phyloP scores from a whole-genome alignment of 176 grass and related monocot species.

The Triticum dicoccoides region DNA sequence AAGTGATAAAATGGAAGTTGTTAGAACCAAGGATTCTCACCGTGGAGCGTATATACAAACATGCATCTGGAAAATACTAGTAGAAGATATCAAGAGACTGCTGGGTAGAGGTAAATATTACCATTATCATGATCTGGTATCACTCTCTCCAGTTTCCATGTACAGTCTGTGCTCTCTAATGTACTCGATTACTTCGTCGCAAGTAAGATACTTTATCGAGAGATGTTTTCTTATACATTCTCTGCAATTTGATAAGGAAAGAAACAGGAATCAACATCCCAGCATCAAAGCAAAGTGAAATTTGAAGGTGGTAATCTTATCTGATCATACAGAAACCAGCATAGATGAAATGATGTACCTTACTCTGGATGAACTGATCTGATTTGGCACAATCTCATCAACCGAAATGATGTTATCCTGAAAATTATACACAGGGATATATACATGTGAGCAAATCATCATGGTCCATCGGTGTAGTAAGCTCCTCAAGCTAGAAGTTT shows the following conservation, averaged over 20 bases:
- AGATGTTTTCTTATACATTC: constrained; percentile 56
- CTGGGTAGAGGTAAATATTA: background rate
- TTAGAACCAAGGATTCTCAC: background rate
- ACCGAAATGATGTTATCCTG: constrained; percentile 71
- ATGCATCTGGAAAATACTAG: background rate
- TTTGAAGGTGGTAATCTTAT: background rate
- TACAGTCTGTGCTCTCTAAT: constrained; percentile 65
- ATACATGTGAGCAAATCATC: background rate
- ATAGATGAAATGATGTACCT: constrained; percentile 31
- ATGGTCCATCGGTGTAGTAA: background rate
- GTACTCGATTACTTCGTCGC: constrained; percentile 77
- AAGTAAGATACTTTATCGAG: constrained; percentile 77
- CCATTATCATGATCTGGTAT: constrained; percentile 3
- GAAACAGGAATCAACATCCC: background rate
- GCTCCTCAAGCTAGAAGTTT: background rate
- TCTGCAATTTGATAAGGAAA: constrained; percentile 18
- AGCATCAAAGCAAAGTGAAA: background rate
- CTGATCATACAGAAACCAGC: background rate
- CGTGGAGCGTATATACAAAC: background rate
- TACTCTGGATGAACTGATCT: constrained; percentile 95
- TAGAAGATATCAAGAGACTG: background rate
- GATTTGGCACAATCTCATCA: constrained; percentile 85
- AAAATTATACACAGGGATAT: constrained; percentile 10
- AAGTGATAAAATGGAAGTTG: background rate
- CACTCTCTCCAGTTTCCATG: constrained; percentile 7